Conservation (phyloP, 192 early-diverging fungal species). For the Podila epigama region DNA sequence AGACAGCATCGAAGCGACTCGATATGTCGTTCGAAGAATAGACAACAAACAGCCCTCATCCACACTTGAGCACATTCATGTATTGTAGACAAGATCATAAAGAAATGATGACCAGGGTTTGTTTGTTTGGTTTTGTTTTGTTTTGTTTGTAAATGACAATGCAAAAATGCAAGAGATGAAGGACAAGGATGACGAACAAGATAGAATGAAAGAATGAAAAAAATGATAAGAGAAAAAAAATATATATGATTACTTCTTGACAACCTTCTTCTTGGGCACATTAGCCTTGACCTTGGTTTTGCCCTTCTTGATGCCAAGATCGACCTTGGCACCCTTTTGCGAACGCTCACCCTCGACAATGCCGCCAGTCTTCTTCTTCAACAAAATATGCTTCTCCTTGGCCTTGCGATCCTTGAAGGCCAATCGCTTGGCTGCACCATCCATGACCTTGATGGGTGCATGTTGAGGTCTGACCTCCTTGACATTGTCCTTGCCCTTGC, state of each 20-base stretch:
- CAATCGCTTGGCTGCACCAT: slow-evolving; percentile 34
- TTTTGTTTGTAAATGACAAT: too few species aligned
- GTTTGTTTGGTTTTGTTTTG: too few species aligned
- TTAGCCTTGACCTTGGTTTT: slow-evolving; percentile 49
- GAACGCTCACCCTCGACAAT: slow-evolving; percentile 45
- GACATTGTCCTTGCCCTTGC: slow-evolving; percentile 11
- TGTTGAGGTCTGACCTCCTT: slow-evolving; percentile 28
- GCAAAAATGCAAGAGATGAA: too few species aligned
- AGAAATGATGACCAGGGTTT: too few species aligned
- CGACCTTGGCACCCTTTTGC: slow-evolving; percentile 46
- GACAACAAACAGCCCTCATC: too few species aligned
- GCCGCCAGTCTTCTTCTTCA: slow-evolving; percentile 32
- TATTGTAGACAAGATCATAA: too few species aligned
- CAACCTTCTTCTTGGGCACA: slow-evolving; percentile 48
- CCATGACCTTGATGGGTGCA: slow-evolving; percentile 37
- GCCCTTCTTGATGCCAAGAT: slow-evolving; percentile 48
- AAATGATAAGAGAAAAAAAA: not conserved
- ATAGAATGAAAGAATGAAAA: not conserved
- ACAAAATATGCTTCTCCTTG: slow-evolving; percentile 36
- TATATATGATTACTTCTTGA: slow-evolving; percentile 27
- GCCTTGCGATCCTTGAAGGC: slow-evolving; percentile 38
- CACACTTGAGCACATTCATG: too few species aligned
- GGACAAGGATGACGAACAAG: too few species aligned
- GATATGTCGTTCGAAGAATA: too few species aligned
- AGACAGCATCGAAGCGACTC: too few species aligned